phyloP scores from a whole-genome alignment of 2,329 filamentous ascomycete genomes.

The Fusarium sp. region DNA sequence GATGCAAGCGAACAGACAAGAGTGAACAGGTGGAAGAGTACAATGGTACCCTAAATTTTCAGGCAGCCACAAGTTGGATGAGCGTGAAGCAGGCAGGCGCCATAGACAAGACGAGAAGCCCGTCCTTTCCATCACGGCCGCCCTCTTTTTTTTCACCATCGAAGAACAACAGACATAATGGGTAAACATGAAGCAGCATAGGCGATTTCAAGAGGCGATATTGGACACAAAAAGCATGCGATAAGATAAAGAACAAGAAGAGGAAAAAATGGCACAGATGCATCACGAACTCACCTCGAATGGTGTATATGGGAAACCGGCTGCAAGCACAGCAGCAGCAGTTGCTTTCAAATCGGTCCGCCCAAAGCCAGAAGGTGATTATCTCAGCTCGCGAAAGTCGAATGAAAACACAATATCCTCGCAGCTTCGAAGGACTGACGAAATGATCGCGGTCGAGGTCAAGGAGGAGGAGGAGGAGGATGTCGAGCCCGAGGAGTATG shows the following conservation, averaged over 20 bases:
- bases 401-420: slow-evolving; percentile 39
- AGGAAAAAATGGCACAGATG: slow-evolving; percentile 17
- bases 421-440: slow-evolving; percentile 37
- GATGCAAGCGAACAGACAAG: slow-evolving; percentile 17
- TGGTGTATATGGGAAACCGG: slow-evolving; percentile 23
- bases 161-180: slow-evolving; percentile 17
- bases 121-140: slow-evolving; percentile 24
- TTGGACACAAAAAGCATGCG: slow-evolving; percentile 11
- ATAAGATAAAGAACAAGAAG: slow-evolving; percentile 13
- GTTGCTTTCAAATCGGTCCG: slow-evolving; percentile 22
- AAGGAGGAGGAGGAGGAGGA: slow-evolving; percentile 28
- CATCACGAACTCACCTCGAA: slow-evolving; percentile 42
- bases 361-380: slow-evolving; percentile 26
- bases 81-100: slow-evolving; percentile 35
- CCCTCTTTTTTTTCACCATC: slow-evolving; percentile 14
- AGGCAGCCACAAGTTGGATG: slow-evolving; percentile 14
- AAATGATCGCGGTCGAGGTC: slow-evolving; percentile 36
- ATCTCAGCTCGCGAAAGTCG: slow-evolving; percentile 27
- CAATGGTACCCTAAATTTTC: slow-evolving; percentile 18
- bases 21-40: slow-evolving; percentile 12
- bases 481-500: slow-evolving; percentile 28
- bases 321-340: slow-evolving; percentile 37
- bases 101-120: slow-evolving; percentile 20
- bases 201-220: slow-evolving; percentile 5
- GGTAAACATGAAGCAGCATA: slow-evolving; percentile 1